Percentiles rank a stretch among this genome's conserved stretches.
phyloP scores from a whole-genome alignment of 139 green algal species.

The Mesostigma viride region DNA sequence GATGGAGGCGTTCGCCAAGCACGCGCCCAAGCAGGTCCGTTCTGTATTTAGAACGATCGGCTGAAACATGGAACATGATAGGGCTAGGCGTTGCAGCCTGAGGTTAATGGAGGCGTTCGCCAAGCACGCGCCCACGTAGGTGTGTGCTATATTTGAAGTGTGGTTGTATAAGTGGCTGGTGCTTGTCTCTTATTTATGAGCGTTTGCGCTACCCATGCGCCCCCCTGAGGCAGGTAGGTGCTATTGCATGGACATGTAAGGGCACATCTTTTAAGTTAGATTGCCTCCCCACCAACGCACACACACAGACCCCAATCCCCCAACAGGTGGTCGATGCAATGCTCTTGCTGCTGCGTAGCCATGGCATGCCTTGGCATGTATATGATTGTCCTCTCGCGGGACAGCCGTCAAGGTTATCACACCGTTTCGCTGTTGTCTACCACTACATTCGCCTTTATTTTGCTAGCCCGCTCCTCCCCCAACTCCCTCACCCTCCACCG shows the following conservation, averaged over 20 bases:
- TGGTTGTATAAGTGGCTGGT: not conserved
- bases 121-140: not conserved
- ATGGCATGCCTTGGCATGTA: not conserved
- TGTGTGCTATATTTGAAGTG: not conserved
- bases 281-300: not conserved
- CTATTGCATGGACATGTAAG: not conserved
- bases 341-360: not conserved
- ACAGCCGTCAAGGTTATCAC: slow-evolving; percentile 3
- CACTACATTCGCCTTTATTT: not conserved
- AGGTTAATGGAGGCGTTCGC: slow-evolving; percentile 30
- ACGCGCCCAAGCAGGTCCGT: not conserved
- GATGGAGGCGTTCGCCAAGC: slow-evolving; percentile 27
- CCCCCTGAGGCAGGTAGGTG: not conserved
- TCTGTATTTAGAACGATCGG: not conserved
- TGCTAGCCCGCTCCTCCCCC: not conserved
- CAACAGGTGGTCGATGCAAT: not conserved
- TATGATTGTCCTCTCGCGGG: not conserved
- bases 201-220: not conserved
- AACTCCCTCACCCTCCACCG: not conserved
- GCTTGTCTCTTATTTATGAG: not conserved
- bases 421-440: not conserved
- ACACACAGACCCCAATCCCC: not conserved
- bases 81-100: slow-evolving; percentile 29
- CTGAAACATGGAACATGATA: slow-evolving; percentile 32
- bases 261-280: not conserved